These are phyloP conservation scores for Neobulgaria alba DNA, from an alignment of 2,329 filamentous ascomycete species.

Conservation along the genomic window DNA sequence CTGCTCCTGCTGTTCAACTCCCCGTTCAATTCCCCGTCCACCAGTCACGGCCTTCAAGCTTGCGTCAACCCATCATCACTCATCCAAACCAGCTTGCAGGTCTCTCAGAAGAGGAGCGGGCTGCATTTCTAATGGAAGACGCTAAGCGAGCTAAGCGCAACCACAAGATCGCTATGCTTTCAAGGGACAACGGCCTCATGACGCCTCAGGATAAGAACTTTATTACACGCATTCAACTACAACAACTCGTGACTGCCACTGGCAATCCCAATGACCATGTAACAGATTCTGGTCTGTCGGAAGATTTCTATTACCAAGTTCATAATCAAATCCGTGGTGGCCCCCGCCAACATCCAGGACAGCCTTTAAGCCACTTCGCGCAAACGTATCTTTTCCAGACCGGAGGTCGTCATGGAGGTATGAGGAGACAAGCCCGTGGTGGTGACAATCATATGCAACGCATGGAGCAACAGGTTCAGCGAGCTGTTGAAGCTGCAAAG, in stretches of 20 bases:
- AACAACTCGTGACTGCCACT: slow-evolving; percentile 88
- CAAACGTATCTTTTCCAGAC: slow-evolving; percentile 97
- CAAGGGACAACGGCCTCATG: slow-evolving; percentile 94
- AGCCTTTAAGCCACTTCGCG: slow-evolving; percentile 90
- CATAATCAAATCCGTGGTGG: slow-evolving; percentile 89
- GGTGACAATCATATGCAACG: slow-evolving; percentile 97
- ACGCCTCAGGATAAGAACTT: slow-evolving; percentile 99
- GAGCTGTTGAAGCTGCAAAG: slow-evolving; percentile 94
- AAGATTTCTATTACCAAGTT: slow-evolving; percentile 99
- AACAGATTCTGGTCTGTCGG: slow-evolving; percentile 70
- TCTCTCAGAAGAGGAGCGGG: slow-evolving; percentile 76
- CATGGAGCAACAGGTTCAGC: slow-evolving; percentile 98
- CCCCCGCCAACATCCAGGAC: slow-evolving; percentile 81
- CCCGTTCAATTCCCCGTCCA: slow-evolving; percentile 27
- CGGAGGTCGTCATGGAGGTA: slow-evolving; percentile 68
- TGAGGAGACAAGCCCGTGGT: slow-evolving; percentile 67
- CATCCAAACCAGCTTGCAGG: slow-evolving; percentile 67
- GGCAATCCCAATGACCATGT: slow-evolving; percentile 76
- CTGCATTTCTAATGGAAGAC: slow-evolving; percentile 78
- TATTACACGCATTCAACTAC: slow-evolving; percentile 93
- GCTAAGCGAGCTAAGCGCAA: slow-evolving; percentile 93
- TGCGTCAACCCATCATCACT: slow-evolving; percentile 44
- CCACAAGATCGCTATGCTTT: slow-evolving; percentile 92
- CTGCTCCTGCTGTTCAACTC: background rate
- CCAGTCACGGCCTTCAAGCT: slow-evolving; percentile 30